A percentile compares a stretch with the other conserved stretches of the same genome.
Evolutionary conservation across 257 asterid species (phyloP).

Genomic region (Fraxinus anomala): DNA sequence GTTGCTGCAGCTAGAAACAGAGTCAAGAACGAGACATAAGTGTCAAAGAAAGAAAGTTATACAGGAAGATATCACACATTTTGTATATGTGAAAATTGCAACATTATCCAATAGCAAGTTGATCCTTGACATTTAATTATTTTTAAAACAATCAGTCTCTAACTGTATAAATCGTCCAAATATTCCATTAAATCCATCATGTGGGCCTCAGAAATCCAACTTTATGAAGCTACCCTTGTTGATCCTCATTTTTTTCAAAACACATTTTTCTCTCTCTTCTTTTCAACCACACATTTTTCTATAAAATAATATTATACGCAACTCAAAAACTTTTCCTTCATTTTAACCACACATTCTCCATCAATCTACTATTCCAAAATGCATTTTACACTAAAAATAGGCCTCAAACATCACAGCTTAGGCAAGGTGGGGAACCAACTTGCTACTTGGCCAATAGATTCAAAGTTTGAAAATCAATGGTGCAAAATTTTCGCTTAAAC

Average conservation of each 20-base stretch:
- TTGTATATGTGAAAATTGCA: neutral
- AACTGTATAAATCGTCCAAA: neutral
- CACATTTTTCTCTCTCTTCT: no score
- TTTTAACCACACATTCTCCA: no score
- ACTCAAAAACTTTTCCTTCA: no score
- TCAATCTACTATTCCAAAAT: no score
- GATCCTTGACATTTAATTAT: neutral
- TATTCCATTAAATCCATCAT: neutral
- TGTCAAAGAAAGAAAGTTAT: neutral
- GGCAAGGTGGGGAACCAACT: neutral
- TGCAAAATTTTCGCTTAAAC: neutral
- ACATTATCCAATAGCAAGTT: neutral
- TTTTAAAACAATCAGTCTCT: neutral
- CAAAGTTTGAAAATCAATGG: neutral
- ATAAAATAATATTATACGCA: no score
- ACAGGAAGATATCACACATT: neutral
- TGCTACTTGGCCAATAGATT: neutral
- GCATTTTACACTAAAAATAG: no score
- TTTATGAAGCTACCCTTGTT: neutral
- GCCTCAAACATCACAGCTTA: no score
- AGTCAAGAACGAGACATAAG: neutral
- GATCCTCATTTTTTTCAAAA: no score
- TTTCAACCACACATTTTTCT: no score
- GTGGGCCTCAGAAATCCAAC: neutral
- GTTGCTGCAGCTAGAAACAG: slow-evolving; percentile 13